Percentiles rank a stretch among this genome's conserved stretches.
Conservation (phyloP, 129 eudicot species). For the Flaveria linearis region DNA sequence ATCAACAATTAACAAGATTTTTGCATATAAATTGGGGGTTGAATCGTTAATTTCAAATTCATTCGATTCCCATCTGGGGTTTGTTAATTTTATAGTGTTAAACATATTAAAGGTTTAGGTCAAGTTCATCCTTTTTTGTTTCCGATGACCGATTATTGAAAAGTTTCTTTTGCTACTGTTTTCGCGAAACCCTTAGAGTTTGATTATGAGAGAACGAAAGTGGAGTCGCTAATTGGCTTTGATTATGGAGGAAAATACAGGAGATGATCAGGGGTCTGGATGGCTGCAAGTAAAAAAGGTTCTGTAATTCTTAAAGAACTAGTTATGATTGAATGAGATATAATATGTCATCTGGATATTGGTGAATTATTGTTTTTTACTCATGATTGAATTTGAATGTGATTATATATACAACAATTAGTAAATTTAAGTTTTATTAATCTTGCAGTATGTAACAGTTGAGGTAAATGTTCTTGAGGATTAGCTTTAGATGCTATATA, state of each 20-base stretch:
- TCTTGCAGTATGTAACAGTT: slow-evolving; percentile 6
- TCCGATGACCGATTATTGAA: slow-evolving; percentile 16
- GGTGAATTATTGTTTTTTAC: slow-evolving; percentile 15
- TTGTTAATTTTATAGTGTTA: neutral
- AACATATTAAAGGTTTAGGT: slow-evolving; percentile 15
- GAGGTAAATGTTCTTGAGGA: slow-evolving; percentile 17
- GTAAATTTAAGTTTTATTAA: slow-evolving; percentile 9
- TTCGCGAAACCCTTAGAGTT: slow-evolving; percentile 20
- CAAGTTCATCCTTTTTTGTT: slow-evolving; percentile 10
- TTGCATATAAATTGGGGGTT: slow-evolving; percentile 21
- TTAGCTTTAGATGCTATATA: slow-evolving; percentile 1
- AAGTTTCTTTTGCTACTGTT: neutral
- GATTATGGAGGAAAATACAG: slow-evolving; percentile 53
- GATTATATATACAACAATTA: neutral
- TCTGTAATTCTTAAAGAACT: neutral
- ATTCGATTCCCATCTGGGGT: slow-evolving; percentile 35
- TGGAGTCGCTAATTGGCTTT: slow-evolving; percentile 24
- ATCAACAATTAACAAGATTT: slow-evolving; percentile 3
- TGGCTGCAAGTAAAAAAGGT: slow-evolving; percentile 99
- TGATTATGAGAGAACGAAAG: slow-evolving; percentile 26
- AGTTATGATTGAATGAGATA: too few species aligned
- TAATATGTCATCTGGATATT: neutral
- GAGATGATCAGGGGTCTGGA: slow-evolving; percentile 90
- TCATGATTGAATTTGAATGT: neutral
- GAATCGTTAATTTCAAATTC: slow-evolving; percentile 6